Evolutionary conservation across 228 moss, liverwort and hornwort species (phyloP).

Genomic region (Sphagnum fallax): DNA sequence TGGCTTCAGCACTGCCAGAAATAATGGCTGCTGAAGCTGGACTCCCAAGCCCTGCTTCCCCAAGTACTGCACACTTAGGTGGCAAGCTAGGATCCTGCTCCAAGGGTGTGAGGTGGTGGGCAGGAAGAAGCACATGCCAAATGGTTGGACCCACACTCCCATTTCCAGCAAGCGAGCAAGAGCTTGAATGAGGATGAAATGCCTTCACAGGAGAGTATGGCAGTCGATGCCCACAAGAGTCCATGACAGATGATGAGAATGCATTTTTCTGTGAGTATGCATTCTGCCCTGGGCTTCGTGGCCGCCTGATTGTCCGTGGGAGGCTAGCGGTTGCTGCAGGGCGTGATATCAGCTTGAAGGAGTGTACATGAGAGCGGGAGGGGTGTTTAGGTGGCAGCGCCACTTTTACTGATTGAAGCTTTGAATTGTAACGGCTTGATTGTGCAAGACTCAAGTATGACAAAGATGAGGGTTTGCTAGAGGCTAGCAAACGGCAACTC

Average conservation of each 20-base stretch:
- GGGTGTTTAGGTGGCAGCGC: constrained; percentile 76
- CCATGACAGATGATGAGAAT: constrained; percentile 21
- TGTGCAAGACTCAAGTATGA: not conserved
- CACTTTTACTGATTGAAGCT: constrained; percentile 49
- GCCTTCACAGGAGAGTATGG: constrained; percentile 13
- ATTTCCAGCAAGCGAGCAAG: constrained; percentile 73
- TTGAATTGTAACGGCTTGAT: not conserved
- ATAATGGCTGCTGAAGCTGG: no score
- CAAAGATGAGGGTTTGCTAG: constrained; percentile 12
- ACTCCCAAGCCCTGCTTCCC: not conserved
- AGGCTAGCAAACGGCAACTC: constrained; percentile 42
- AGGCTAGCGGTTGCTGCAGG: constrained; percentile 58
- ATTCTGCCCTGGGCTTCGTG: constrained; percentile 43
- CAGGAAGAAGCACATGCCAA: constrained; percentile 86
- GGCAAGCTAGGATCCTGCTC: constrained; percentile 53
- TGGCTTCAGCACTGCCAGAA: no score
- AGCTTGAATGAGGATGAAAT: constrained; percentile 74
- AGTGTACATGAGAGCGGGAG: constrained; percentile 56
- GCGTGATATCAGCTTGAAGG: constrained; percentile 55
- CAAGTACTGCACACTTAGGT: constrained; percentile 23
- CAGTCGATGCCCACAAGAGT: constrained; percentile 23
- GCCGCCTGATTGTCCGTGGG: constrained; percentile 53
- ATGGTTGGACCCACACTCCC: constrained; percentile 73
- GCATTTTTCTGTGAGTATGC: constrained; percentile 32
- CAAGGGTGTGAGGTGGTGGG: constrained; percentile 59